Evolutionary conservation across 176 grass and related monocot genomes (phyloP).

Genomic region (Hordeum marinum): DNA sequence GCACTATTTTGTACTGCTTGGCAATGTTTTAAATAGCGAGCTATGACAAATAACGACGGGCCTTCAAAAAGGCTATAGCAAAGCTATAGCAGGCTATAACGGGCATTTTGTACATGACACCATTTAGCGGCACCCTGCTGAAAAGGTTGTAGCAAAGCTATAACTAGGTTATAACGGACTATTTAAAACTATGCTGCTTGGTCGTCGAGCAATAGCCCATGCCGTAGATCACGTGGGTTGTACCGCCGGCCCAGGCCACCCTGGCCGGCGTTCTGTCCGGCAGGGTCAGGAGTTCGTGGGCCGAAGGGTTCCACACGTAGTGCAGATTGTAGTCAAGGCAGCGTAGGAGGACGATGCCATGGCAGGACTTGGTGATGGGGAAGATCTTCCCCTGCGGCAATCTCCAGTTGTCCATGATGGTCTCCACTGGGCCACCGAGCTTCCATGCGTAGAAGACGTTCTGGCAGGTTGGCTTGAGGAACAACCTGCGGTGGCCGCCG

Average conservation of each 20-base stretch:
- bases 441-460: background rate
- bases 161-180: no score
- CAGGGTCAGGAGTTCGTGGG: background rate
- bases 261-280: background rate
- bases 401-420: background rate
- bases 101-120: no score
- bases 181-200: no score
- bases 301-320: background rate
- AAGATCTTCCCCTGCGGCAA: background rate
- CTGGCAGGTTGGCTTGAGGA: background rate
- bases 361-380: slow-evolving; percentile 1
- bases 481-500: background rate
- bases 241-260: background rate
- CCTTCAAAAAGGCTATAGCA: no score
- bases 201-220: background rate
- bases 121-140: no score
- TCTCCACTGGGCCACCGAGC: background rate
- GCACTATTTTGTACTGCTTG: background rate
- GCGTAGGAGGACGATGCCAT: background rate
- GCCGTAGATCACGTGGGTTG: background rate
- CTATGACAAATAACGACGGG: no score
- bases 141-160: no score
- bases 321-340: background rate
- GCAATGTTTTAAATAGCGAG: no score
- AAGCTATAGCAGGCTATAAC: no score